These are phyloP conservation scores for Xylariaceae sp. DNA, from an alignment of 2,329 filamentous ascomycete species.

Conservation along the genomic window DNA sequence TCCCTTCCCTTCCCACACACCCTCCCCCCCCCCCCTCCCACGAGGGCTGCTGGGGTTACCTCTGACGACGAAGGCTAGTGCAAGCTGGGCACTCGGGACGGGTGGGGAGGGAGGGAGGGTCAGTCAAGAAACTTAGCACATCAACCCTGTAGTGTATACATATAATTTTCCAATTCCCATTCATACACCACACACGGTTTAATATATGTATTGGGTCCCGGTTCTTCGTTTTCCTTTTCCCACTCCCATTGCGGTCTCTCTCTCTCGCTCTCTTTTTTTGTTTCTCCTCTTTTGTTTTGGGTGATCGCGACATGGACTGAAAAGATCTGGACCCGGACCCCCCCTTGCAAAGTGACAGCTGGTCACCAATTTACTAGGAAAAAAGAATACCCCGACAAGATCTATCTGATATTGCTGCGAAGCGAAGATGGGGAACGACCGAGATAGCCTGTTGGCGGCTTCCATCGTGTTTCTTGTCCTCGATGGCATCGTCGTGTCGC, in stretches of 20 bases:
- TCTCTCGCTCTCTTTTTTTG: neutral
- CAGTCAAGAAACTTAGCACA: too few species aligned
- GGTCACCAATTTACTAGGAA: neutral
- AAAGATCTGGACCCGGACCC: neutral
- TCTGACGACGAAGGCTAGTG: neutral
- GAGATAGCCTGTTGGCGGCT: slow-evolving; percentile 25
- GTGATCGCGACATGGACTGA: neutral
- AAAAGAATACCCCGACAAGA: neutral
- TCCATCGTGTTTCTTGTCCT: slow-evolving; percentile 27
- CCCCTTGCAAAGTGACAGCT: neutral
- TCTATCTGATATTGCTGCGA: neutral
- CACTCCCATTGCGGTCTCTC: too few species aligned
- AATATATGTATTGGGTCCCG: too few species aligned
- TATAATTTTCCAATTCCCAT: too few species aligned
- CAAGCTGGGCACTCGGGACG: neutral
- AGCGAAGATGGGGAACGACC: slow-evolving; percentile 8
- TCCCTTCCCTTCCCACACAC: neutral
- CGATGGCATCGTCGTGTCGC: slow-evolving; percentile 24
- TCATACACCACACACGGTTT: too few species aligned
- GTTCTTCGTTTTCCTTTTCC: too few species aligned
- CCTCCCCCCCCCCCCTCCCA: neutral
- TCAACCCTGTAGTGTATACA: neutral
- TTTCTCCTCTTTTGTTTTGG: neutral
- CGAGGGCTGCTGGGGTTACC: neutral
- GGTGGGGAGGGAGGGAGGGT: neutral